These are phyloP conservation scores for Sherardia arvensis DNA, from an alignment of 257 asterid species.

Conservation along the genomic window DNA sequence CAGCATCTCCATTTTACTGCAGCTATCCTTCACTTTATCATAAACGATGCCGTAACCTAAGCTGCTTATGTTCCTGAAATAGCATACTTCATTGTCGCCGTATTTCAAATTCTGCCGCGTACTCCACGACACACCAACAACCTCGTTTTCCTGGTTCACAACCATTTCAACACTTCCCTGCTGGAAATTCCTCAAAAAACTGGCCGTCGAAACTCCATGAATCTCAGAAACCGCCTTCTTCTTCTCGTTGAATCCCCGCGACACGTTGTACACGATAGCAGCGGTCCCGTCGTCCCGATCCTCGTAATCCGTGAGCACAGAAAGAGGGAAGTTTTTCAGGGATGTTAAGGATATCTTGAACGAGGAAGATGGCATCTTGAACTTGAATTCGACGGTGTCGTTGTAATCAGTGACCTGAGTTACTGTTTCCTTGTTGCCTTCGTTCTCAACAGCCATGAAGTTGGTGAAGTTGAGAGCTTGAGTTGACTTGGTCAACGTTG, in stretches of 20 bases:
- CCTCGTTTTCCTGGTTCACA: slow-evolving; percentile 40
- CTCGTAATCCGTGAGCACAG: slow-evolving; percentile 21
- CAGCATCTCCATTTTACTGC: slow-evolving; percentile 13
- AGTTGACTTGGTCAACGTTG: slow-evolving; percentile 27
- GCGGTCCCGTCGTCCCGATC: slow-evolving; percentile 38
- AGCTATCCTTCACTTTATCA: slow-evolving; percentile 37
- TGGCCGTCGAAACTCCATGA: slow-evolving; percentile 13
- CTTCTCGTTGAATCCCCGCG: slow-evolving; percentile 47
- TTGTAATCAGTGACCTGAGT: slow-evolving; percentile 43
- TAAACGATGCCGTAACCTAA: slow-evolving; percentile 52
- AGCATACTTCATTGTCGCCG: slow-evolving; percentile 30
- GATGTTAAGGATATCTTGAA: slow-evolving; percentile 16
- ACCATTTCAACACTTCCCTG: slow-evolving; percentile 38
- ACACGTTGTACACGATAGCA: slow-evolving; percentile 40
- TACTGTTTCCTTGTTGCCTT: slow-evolving; percentile 46
- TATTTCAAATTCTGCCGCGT: slow-evolving; percentile 45
- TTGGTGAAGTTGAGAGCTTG: slow-evolving; percentile 37
- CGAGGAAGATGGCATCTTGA: slow-evolving; percentile 16
- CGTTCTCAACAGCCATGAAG: slow-evolving; percentile 48
- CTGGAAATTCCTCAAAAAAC: slow-evolving; percentile 44
- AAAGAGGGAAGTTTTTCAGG: slow-evolving; percentile 28
- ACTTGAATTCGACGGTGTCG: slow-evolving; percentile 18
- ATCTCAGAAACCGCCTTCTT: slow-evolving; percentile 15
- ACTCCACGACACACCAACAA: slow-evolving; percentile 43
- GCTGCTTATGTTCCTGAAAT: slow-evolving; percentile 56